Conservation (phyloP, 345 rosid genomes). For the Syzygium jambos region DNA sequence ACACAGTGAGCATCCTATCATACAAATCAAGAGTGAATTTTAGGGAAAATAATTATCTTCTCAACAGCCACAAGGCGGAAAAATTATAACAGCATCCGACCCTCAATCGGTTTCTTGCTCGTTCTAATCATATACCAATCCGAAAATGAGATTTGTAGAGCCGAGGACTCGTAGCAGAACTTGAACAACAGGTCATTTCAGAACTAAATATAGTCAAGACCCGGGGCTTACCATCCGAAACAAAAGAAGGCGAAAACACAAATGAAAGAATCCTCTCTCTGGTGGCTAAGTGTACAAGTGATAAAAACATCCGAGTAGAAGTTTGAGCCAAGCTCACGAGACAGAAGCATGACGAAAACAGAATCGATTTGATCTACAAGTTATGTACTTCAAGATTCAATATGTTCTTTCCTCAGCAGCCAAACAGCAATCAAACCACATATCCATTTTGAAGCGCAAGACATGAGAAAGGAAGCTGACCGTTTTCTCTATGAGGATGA, state of each 20-base stretch:
- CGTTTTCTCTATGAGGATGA: not conserved
- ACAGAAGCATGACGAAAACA: not conserved
- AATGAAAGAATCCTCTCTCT: not conserved
- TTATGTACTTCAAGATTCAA: not conserved
- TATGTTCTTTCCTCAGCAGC: not conserved
- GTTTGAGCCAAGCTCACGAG: not conserved
- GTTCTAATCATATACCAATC: not conserved
- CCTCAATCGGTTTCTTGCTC: not conserved
- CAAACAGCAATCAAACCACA: not conserved
- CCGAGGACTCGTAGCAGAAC: not conserved
- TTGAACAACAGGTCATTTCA: not conserved
- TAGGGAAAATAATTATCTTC: not conserved
- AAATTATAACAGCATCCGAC: not conserved
- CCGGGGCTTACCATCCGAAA: not conserved
- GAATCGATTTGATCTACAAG: not conserved
- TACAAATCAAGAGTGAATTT: not conserved
- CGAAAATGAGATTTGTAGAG: not conserved
- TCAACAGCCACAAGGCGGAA: not conserved
- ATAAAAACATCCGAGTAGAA: not conserved
- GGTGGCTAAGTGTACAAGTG: not conserved
- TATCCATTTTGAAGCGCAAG: not conserved
- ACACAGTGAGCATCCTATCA: not conserved
- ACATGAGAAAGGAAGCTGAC: constrained; percentile 7
- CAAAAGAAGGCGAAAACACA: not conserved
- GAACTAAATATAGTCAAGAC: not conserved